These are phyloP conservation scores for Mrakia frigida DNA, from an alignment of 768 basidiomycete species.

Conservation along the genomic window DNA sequence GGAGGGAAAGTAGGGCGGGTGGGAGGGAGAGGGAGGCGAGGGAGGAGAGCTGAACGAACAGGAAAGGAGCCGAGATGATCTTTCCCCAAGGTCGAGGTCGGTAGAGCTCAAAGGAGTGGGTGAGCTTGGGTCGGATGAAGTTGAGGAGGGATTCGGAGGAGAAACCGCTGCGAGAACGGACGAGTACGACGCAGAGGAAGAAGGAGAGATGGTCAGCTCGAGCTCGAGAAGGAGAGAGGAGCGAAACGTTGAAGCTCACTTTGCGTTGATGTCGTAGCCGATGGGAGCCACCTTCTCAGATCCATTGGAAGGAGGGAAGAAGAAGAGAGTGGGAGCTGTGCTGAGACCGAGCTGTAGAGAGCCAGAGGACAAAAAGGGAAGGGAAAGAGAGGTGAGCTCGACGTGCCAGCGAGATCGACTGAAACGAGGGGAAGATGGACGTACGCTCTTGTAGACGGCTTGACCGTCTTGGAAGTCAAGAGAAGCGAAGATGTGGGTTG, in stretches of 20 bases:
- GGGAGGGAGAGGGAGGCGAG: constrained; percentile 51
- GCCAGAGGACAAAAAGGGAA: neutral
- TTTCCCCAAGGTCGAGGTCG: constrained; percentile 44
- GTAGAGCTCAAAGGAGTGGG: constrained; percentile 70
- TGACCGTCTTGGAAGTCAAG: constrained; percentile 78
- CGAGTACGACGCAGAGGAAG: neutral
- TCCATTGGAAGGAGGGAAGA: constrained; percentile 62
- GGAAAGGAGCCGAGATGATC: constrained; percentile 24
- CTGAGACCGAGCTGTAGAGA: constrained; percentile 63
- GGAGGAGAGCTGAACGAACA: constrained; percentile 50
- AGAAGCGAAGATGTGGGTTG: constrained; percentile 86
- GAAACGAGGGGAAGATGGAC: constrained; percentile 14
- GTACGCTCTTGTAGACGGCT: constrained; percentile 72
- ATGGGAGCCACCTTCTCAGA: constrained; percentile 55
- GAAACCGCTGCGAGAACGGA: constrained; percentile 60
- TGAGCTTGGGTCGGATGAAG: constrained; percentile 67
- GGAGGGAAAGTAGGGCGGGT: constrained; percentile 38
- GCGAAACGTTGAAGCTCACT: constrained; percentile 27
- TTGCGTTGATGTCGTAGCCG: constrained; percentile 54
- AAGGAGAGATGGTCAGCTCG: constrained; percentile 1
- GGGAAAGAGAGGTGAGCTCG: constrained; percentile 21
- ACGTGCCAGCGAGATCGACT: constrained; percentile 3
- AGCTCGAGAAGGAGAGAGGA: neutral
- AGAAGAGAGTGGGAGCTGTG: constrained; percentile 77
- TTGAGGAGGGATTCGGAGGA: constrained; percentile 69